phyloP scores from a whole-genome alignment of 148 eudicot species.

The Polygonum aviculare region DNA sequence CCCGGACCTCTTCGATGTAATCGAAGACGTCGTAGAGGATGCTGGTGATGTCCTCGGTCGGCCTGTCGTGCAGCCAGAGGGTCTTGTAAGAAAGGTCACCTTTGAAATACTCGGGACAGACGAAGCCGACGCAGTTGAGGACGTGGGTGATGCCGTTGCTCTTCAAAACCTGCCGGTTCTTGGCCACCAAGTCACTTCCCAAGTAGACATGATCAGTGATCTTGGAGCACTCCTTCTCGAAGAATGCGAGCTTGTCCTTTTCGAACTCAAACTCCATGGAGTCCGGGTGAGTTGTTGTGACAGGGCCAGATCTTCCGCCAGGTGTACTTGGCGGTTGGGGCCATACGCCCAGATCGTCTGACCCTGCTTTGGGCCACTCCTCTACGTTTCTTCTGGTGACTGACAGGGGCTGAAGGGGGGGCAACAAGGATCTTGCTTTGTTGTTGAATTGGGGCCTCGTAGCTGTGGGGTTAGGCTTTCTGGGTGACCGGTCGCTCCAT shows the following conservation, averaged over 20 bases:
- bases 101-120: slow-evolving; percentile 89
- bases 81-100: slow-evolving; percentile 77
- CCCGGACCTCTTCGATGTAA: slow-evolving; percentile 90
- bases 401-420: slow-evolving; percentile 73
- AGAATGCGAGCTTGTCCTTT: slow-evolving; percentile 78
- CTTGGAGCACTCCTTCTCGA: slow-evolving; percentile 80
- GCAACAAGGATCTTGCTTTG: slow-evolving; percentile 64
- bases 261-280: slow-evolving; percentile 46
- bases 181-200: slow-evolving; percentile 85
- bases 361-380: slow-evolving; percentile 94
- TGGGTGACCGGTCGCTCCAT: slow-evolving; percentile 12
- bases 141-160: slow-evolving; percentile 82
- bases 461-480: slow-evolving; percentile 1
- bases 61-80: slow-evolving; percentile 91
- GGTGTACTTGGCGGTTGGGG: slow-evolving; percentile 62
- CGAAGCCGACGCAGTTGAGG: slow-evolving; percentile 90
- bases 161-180: slow-evolving; percentile 53
- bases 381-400: slow-evolving; percentile 47
- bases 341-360: slow-evolving; percentile 94
- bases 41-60: slow-evolving; percentile 90
- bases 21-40: slow-evolving; percentile 91
- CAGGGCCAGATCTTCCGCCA: slow-evolving; percentile 30
- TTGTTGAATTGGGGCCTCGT: slow-evolving; percentile 7
- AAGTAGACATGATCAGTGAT: slow-evolving; percentile 75
- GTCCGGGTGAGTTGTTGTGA: neutral